These are phyloP conservation scores for Verbascum thapsus DNA, from an alignment of 257 asterid genomes.

Conservation along the genomic window DNA sequence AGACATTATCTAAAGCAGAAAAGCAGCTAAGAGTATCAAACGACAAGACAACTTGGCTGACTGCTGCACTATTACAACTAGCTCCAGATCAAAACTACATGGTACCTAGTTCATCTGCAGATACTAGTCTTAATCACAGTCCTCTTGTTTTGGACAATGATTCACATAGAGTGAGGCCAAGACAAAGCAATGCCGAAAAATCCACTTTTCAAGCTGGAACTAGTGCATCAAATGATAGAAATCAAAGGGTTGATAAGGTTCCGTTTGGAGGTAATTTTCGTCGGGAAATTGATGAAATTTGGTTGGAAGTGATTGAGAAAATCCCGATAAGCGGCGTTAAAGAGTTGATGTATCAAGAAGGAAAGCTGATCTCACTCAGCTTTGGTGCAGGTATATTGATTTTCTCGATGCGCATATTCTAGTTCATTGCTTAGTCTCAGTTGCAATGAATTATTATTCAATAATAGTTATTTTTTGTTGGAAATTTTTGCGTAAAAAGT, in stretches of 20 bases:
- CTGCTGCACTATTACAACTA: constrained; percentile 67
- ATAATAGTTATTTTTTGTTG: constrained; percentile 3
- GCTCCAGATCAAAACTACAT: constrained; percentile 67
- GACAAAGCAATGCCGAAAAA: constrained; percentile 60
- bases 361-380: constrained; percentile 74
- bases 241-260: constrained; percentile 29
- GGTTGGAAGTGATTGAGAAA: constrained; percentile 78
- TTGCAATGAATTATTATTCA: not conserved
- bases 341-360: constrained; percentile 83
- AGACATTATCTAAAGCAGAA: constrained; percentile 68
- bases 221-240: constrained; percentile 38
- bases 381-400: constrained; percentile 72
- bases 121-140: constrained; percentile 51
- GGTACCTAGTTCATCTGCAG: constrained; percentile 53
- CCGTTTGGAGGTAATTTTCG: constrained; percentile 37
- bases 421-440: constrained; percentile 3
- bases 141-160: constrained; percentile 40
- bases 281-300: constrained; percentile 62
- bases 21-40: constrained; percentile 69
- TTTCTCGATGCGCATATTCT: constrained; percentile 1
- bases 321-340: constrained; percentile 58
- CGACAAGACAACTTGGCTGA: constrained; percentile 68
- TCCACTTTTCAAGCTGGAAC: constrained; percentile 44
- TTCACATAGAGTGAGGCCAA: constrained; percentile 44
- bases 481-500: not conserved